Conservation (phyloP, 179 eudicot genomes). For the Vitellaria paradoxa region DNA sequence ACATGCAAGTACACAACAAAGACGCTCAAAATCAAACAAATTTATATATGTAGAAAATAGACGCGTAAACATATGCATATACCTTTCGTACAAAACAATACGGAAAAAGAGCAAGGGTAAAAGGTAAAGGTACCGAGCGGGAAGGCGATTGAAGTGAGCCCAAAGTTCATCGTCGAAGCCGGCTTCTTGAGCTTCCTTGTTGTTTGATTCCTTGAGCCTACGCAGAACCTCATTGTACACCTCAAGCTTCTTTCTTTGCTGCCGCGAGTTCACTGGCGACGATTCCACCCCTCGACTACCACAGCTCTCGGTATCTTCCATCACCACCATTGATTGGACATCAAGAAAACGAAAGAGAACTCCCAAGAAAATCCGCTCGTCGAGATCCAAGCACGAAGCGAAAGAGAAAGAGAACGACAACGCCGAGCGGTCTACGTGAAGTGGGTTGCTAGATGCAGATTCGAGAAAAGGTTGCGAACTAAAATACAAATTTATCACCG, state of each 20-base stretch:
- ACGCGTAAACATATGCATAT: neutral
- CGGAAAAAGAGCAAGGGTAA: neutral
- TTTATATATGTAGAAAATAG: neutral
- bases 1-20: neutral
- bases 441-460: neutral
- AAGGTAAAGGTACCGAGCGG: slow-evolving; percentile 50
- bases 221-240: slow-evolving; percentile 83
- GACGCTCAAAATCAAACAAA: neutral
- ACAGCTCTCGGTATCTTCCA: slow-evolving; percentile 81
- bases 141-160: slow-evolving; percentile 94
- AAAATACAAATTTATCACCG: too few relatives aligned
- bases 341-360: neutral
- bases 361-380: neutral
- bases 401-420: neutral
- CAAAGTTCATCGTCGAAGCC: slow-evolving; percentile 84
- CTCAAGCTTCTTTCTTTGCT: slow-evolving; percentile 64
- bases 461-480: neutral
- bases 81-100: neutral
- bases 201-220: slow-evolving; percentile 58
- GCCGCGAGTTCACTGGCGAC: slow-evolving; percentile 30
- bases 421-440: neutral
- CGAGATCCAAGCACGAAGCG: neutral
- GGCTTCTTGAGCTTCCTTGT: slow-evolving; percentile 52
- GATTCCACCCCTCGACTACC: slow-evolving; percentile 55
- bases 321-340: slow-evolving; percentile 44